Evolutionary conservation across 371 early-diverging fungal genomes (phyloP), one percentile per base, ranked within the genome.

Genomic region (Agmasoma carcini): DNA sequence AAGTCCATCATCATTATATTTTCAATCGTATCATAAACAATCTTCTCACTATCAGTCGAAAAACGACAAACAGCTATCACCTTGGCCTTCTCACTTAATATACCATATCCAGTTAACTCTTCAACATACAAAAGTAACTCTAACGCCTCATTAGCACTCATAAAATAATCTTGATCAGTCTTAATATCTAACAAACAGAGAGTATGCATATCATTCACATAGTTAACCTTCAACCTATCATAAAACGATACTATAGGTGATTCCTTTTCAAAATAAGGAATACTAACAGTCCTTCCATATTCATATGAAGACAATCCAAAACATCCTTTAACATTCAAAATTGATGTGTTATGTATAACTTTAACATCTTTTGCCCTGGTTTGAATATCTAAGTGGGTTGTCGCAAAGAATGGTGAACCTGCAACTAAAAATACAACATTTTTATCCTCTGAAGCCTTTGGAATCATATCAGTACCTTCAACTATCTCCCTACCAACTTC

Each of bases 241-340:
- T 90, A 91, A 74, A 90, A 93, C 64, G 86, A 86, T 70, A 87
- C 90, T 0, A 95, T 95, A 33, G 86, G 79, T 91, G 90, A 93
- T 17, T 75, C 82, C 2, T 90, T 90, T 3, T 84, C 83, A 73
- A 91, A 95, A 75, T 90, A 95, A 2, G 88, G 89, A 63, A 98
- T 85, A n/a, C 94, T 91, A 37, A 98, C 84, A 6, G 92, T 89
- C 72, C 86, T 86, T 22, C 99, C 99, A 80, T 90, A 94, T 74
- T 83, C 85, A 78, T 98, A 98, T 37, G 94, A 80, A 72, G 90
- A 92, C 55, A 98, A 79, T 7, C 99, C 99, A 61, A 87, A 88
- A 59, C 85, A 86, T 25, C 99, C 96, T 37, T 90, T 80, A 2
- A 92, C 94, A 73, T 90, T 94, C 85, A 92, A 86, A 70, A 98